Evolutionary conservation across 2,329 filamentous ascomycete species (phyloP).

Genomic region (Aspergillus udagawae): DNA sequence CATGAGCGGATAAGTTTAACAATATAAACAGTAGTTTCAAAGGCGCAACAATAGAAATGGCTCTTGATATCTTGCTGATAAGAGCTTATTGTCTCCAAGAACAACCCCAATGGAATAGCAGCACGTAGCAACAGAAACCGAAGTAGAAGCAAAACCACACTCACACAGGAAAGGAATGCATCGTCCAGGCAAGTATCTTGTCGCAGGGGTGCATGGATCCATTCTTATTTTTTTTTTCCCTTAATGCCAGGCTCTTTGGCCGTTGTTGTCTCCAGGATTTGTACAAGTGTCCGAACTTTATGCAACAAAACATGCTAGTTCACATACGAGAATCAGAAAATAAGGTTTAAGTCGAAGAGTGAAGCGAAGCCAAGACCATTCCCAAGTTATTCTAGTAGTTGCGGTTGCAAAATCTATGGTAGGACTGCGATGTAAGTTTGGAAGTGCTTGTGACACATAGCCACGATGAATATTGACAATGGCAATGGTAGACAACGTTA

Average conservation of each 20-base stretch:
- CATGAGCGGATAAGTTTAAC: no score
- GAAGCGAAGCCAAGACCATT: neutral
- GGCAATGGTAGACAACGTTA: slow-evolving; percentile 25
- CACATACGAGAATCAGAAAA: neutral
- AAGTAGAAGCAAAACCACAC: neutral
- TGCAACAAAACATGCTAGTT: neutral
- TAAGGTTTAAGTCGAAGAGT: neutral
- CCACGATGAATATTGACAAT: neutral
- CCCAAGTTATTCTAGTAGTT: neutral
- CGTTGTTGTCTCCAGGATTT: neutral
- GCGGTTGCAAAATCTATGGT: neutral
- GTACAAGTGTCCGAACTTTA: neutral
- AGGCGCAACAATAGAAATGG: neutral
- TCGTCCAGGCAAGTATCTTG: no score
- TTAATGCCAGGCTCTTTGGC: neutral
- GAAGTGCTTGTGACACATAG: neutral
- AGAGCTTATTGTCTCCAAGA: neutral
- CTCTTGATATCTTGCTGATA: neutral
- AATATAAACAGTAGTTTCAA: no score
- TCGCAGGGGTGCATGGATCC: neutral
- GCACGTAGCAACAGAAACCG: neutral
- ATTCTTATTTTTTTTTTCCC: neutral
- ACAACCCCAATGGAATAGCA: neutral
- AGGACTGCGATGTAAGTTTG: neutral
- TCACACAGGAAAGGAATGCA: neutral